phyloP scores from a whole-genome alignment of 495 filamentous ascomycete species.

The Neurospora sp. region DNA sequence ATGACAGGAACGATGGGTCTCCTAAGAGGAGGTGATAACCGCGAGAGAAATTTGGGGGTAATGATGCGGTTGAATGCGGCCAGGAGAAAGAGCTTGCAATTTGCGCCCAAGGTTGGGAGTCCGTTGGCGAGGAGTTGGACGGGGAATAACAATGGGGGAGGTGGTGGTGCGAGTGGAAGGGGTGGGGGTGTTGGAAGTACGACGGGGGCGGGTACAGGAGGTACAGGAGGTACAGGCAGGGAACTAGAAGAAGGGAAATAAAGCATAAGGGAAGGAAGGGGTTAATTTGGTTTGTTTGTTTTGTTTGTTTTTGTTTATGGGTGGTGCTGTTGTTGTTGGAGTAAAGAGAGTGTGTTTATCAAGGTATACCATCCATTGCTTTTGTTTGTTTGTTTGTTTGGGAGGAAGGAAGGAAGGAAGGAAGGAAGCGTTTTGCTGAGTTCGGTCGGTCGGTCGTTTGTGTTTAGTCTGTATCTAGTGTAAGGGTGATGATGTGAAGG shows the following conservation, averaged over 20 bases:
- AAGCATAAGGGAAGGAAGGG: too few species aligned
- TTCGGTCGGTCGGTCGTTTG: background rate
- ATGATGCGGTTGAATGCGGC: conserved; percentile 61
- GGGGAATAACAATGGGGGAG: background rate
- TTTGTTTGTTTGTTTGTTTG: background rate
- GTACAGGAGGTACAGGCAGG: too few species aligned
- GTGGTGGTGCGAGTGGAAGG: background rate
- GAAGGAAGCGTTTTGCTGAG: background rate
- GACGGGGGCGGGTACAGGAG: too few species aligned
- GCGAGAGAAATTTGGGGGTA: conserved; percentile 39
- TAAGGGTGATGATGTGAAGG: background rate
- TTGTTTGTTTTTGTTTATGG: background rate
- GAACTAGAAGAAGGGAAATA: too few species aligned
- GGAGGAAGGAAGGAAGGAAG: background rate
- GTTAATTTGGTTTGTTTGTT: background rate
- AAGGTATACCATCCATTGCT: background rate
- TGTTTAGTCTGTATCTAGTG: background rate
- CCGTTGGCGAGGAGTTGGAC: conserved; percentile 50
- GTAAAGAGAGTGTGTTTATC: background rate
- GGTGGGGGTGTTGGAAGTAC: too few species aligned
- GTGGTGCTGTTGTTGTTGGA: background rate
- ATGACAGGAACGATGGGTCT: conserved; percentile 10
- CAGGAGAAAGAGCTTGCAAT: conserved; percentile 72
- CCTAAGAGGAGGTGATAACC: conserved; percentile 8
- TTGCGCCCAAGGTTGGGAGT: conserved; percentile 68